Evolutionary conservation across 2,329 filamentous ascomycete genomes (phyloP).

Genomic region (Aspergillus novofumigatus): DNA sequence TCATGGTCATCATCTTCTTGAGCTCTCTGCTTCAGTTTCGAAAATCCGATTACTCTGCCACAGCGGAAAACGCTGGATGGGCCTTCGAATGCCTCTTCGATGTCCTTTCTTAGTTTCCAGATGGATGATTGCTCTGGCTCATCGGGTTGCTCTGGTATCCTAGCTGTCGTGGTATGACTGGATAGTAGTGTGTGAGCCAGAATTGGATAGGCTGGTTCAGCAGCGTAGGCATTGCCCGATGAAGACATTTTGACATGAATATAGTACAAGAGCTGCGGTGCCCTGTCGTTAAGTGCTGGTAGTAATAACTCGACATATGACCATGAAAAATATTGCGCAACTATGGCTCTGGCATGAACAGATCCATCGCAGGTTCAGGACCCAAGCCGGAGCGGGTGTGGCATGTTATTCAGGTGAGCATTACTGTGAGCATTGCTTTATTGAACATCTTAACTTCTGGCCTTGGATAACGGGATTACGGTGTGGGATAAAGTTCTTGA

Average conservation of each 20-base stretch:
- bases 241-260: conserved; percentile 13
- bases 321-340: not conserved
- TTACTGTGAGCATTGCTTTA: no score
- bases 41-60: conserved; percentile 32
- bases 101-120: conserved; percentile 27
- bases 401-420: not conserved
- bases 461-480: not conserved
- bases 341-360: not conserved
- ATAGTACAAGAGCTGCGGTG: not conserved
- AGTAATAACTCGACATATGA: not conserved
- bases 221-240: conserved; percentile 18
- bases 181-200: conserved; percentile 29
- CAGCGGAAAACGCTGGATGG: conserved; percentile 20
- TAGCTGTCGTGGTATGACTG: not conserved
- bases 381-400: not conserved
- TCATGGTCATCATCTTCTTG: conserved; percentile 23
- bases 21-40: conserved; percentile 20
- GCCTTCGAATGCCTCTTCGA: conserved; percentile 17
- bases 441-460: not conserved
- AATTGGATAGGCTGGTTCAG: conserved; percentile 27
- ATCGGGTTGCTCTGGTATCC: not conserved
- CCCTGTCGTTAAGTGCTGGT: not conserved
- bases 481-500: not conserved
- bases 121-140: not conserved
- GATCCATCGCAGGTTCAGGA: not conserved